Conservation (phyloP, 129 eudicot genomes). For the Smallanthus sonchifolius region DNA sequence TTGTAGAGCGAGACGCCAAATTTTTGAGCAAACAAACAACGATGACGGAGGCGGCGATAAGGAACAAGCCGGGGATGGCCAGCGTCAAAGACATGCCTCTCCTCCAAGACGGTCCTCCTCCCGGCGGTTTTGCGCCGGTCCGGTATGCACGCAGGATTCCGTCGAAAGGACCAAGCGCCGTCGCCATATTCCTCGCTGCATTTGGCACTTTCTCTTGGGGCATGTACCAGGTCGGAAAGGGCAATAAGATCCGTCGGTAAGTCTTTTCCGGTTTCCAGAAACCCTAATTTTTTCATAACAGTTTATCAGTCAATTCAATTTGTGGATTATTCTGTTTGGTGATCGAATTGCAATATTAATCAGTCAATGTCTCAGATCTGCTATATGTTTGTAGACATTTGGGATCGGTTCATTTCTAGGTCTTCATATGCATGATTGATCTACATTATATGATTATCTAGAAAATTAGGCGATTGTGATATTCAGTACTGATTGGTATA, state of each 20-base stretch:
- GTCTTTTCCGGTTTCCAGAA: background rate
- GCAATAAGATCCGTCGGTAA: slow-evolving; percentile 94
- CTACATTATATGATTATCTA: background rate
- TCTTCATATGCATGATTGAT: background rate
- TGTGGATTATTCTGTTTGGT: background rate
- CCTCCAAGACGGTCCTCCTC: slow-evolving; percentile 98
- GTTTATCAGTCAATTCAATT: background rate
- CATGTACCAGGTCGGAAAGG: slow-evolving; percentile 94
- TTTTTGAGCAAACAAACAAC: background rate
- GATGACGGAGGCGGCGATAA: slow-evolving; percentile 85
- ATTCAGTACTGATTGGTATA: background rate
- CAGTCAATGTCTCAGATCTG: background rate
- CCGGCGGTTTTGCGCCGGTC: slow-evolving; percentile 94
- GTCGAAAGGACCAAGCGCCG: slow-evolving; percentile 86
- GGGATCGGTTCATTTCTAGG: slow-evolving; percentile 4
- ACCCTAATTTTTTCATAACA: background rate
- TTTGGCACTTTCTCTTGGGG: slow-evolving; percentile 92
- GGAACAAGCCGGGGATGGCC: slow-evolving; percentile 88
- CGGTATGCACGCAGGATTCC: slow-evolving; percentile 95
- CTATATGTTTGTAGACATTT: background rate
- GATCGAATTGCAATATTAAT: background rate
- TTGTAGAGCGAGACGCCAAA: too few species aligned
- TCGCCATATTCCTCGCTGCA: slow-evolving; percentile 76
- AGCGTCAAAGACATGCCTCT: slow-evolving; percentile 94
- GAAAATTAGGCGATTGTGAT: background rate